Base-by-base conservation (phyloP, 73 alveolate genomes). In the Paramecium caudatum region DNA sequence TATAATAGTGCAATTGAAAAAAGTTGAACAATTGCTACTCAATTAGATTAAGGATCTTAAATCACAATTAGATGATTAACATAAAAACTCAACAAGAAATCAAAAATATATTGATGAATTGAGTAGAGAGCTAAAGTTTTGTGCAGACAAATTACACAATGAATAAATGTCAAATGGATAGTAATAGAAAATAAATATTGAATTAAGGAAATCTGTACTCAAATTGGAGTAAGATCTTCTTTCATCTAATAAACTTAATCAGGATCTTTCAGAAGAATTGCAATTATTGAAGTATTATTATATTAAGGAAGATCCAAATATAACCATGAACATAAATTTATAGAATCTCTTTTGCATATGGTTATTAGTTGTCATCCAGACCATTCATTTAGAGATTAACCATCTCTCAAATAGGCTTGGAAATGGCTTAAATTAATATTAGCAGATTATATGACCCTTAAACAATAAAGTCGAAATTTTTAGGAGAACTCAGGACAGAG, bases 291-390 rank as follows among this genome's bases (percentile, higher is more conserved):
- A 74, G 88, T 74, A 74, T 5, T 74, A 27, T 74, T 19, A 19
- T 74, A 19, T 74, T 74, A 74, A 27, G 43, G 39, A 27, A 74
- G 88, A 74, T 37, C 68, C 21, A 45, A 37, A 74, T 74, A 74
- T 43, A 21, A 32, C 39, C 65, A 74, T 43, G 88, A 74, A 74
- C 88, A 74, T 74, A 74, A 74, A 74, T 74, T 74, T 74, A 74
- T 74, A n/a, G 88, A 74, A 74, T 74, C 88, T 45, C 88, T 74
- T 19, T 39, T 74, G 46, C 88, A 74, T 74, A 74, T 74, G 88
- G 88, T 74, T 32, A 34, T 74, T 23, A 74, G 88, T 74, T 74
- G 88, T 41, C 88, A 74, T 74, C 88, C 88, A 21, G 68, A 45
- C 30, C 16, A 74, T 65, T 65, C 83, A 65, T 65, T 65, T 41